Percentiles rank a stretch among this genome's conserved stretches.
Conservation (phyloP, 2,329 filamentous ascomycete species). For the Fusarium succisae region DNA sequence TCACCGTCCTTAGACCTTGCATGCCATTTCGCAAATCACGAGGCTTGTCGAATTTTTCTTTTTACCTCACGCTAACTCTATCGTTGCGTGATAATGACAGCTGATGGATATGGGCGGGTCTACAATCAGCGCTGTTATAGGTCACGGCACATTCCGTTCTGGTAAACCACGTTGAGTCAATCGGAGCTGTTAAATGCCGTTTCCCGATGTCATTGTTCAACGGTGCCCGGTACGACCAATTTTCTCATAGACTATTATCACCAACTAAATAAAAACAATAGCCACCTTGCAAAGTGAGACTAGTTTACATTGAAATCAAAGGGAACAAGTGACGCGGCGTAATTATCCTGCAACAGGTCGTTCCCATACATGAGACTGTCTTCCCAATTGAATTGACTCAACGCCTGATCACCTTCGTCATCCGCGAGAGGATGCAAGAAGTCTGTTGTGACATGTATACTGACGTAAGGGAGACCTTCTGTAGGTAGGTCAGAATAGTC, state of each 20-base stretch:
- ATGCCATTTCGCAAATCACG: neutral
- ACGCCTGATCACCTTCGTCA: neutral
- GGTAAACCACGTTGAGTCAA: neutral
- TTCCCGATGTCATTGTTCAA: neutral
- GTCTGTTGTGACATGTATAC: slow-evolving; percentile 14
- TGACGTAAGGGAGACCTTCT: neutral
- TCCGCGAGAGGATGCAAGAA: slow-evolving; percentile 13
- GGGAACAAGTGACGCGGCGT: neutral
- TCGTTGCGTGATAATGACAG: neutral
- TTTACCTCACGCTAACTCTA: neutral
- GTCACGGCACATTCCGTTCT: neutral
- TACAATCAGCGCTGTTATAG: neutral
- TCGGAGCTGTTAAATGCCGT: neutral
- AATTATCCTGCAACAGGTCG: neutral
- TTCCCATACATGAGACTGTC: neutral
- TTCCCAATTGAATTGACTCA: neutral
- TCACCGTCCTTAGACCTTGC: neutral
- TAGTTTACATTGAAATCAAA: slow-evolving; percentile 2
- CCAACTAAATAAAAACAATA: neutral
- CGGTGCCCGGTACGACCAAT: neutral
- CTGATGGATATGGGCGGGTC: neutral
- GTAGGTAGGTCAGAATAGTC: neutral
- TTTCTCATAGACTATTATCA: no score
- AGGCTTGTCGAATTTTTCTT: neutral
- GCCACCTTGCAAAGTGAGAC: rapidly evolving